Percentiles rank a stretch among this genome's conserved stretches.
These are phyloP conservation scores for Picea glauca DNA, from an alignment of 75 land plant species.

Conservation along the genomic window DNA sequence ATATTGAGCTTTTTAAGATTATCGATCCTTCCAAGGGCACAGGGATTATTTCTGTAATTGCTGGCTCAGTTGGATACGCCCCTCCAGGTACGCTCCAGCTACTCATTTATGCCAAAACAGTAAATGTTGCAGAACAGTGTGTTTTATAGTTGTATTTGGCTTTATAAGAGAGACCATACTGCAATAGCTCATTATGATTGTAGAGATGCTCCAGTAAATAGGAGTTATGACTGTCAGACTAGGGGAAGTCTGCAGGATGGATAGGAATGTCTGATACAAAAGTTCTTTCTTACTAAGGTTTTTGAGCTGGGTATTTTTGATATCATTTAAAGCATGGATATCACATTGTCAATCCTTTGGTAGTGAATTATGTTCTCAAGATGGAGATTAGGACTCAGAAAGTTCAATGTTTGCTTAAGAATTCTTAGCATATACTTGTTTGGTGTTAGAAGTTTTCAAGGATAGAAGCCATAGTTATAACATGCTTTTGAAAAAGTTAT, in stretches of 20 bases:
- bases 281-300: background rate
- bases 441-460: background rate
- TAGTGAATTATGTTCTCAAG: background rate
- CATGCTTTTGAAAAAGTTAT: background rate
- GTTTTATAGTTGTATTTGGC: background rate
- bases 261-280: constrained; percentile 2
- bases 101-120: background rate
- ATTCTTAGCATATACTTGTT: background rate
- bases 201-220: background rate
- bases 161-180: background rate
- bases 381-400: background rate
- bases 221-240: background rate
- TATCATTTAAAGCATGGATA: background rate
- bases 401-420: background rate
- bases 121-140: background rate
- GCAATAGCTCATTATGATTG: background rate
- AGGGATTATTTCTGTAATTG: constrained; percentile 52
- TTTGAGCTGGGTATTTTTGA: background rate
- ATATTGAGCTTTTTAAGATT: constrained; percentile 71
- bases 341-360: background rate
- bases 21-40: constrained; percentile 66
- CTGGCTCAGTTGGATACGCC: constrained; percentile 76
- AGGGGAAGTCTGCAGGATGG: background rate
- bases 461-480: background rate
- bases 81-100: constrained; percentile 63